Evolutionary conservation across 176 grass and related monocot genomes (phyloP).

Genomic region (Rhynchospora breviuscula): DNA sequence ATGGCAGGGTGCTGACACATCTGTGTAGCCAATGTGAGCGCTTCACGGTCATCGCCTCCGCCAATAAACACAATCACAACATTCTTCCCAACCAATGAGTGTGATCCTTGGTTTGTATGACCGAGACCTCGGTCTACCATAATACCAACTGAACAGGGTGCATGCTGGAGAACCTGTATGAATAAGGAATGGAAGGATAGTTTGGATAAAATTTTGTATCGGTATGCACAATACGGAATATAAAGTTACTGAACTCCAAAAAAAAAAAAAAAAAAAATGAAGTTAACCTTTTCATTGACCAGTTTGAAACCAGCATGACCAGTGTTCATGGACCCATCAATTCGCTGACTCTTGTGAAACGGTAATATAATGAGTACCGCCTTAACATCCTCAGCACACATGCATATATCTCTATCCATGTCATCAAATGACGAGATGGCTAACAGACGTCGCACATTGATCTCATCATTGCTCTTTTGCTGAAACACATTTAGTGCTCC

Average conservation of each 20-base stretch:
- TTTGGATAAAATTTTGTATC: not conserved
- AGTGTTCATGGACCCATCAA: constrained; percentile 48
- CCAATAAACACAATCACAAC: constrained; percentile 69
- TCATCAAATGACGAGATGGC: constrained; percentile 58
- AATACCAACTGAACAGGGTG: constrained; percentile 61
- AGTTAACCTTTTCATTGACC: constrained; percentile 62
- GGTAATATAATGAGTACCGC: constrained; percentile 45
- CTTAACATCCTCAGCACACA: constrained; percentile 61
- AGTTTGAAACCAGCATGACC: constrained; percentile 41
- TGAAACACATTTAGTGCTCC: constrained; percentile 48
- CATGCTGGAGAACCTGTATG: constrained; percentile 43
- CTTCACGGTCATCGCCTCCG: constrained; percentile 63
- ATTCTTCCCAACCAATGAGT: constrained; percentile 3
- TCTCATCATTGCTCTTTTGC: constrained; percentile 19
- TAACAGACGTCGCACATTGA: constrained; percentile 41
- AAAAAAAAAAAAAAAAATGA: not conserved
- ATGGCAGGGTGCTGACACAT: constrained; percentile 39
- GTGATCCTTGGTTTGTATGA: not conserved
- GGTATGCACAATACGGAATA: not conserved
- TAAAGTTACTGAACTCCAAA: too few species aligned
- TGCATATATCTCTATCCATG: constrained; percentile 79
- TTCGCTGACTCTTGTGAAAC: constrained; percentile 46
- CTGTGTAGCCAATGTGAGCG: constrained; percentile 40
- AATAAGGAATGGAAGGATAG: not conserved
- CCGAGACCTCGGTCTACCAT: constrained; percentile 53